phyloP scores from a whole-genome alignment of 495 filamentous ascomycete species.

The Neurospora pannonica region DNA sequence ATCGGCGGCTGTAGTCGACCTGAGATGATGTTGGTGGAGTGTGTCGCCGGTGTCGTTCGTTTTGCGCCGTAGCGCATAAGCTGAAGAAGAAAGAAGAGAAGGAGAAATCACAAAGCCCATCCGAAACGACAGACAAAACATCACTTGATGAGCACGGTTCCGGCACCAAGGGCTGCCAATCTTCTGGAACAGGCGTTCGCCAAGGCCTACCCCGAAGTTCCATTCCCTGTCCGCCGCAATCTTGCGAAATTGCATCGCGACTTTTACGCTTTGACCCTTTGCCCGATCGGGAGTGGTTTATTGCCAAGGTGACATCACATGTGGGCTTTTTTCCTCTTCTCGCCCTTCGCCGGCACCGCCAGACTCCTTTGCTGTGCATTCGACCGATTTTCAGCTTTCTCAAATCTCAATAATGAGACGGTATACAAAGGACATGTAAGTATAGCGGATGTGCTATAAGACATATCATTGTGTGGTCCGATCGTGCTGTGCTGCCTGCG shows the following conservation, averaged over 20 bases:
- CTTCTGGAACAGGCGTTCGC: conserved; percentile 1
- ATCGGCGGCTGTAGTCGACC: not conserved
- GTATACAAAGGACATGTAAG: not conserved
- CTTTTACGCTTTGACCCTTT: conserved; percentile 14
- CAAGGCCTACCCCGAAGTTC: conserved; percentile 6
- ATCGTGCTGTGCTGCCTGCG: not conserved
- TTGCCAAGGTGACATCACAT: not conserved
- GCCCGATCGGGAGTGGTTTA: not conserved
- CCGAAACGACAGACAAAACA: not conserved
- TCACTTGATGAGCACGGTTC: not conserved
- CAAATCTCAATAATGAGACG: not conserved
- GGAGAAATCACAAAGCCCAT: not conserved
- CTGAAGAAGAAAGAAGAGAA: conserved; percentile 1
- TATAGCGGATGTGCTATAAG: not conserved
- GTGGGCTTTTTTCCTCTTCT: not conserved
- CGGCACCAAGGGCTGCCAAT: not conserved
- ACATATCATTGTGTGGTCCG: not conserved
- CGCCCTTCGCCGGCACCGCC: not conserved
- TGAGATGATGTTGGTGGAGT: not conserved
- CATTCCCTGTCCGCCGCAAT: conserved; percentile 18
- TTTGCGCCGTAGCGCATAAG: conserved; percentile 10
- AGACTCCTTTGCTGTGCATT: not conserved
- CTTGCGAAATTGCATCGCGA: conserved; percentile 18
- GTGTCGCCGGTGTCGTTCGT: not conserved
- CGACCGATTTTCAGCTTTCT: not conserved